Evolutionary conservation across 1,284 basidiomycete species (phyloP).

Genomic region (Bondarzewia mesenterica): DNA sequence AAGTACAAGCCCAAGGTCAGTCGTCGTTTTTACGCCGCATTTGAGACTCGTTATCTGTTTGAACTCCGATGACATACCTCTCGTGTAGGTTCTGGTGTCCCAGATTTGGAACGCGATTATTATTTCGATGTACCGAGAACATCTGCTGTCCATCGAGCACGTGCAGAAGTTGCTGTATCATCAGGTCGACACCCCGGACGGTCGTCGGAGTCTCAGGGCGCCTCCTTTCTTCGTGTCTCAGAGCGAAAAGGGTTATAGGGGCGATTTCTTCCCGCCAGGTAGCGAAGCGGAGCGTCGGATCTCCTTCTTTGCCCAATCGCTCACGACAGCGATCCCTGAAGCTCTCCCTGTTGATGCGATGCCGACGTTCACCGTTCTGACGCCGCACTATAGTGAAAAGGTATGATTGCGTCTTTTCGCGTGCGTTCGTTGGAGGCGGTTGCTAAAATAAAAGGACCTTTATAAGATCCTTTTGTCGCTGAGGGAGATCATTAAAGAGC

Average conservation of each 20-base stretch:
- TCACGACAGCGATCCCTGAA: conserved; percentile 85
- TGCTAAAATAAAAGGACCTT: no score
- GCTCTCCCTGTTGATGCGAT: conserved; percentile 91
- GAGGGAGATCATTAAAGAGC: conserved; percentile 93
- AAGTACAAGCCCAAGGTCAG: conserved; percentile 94
- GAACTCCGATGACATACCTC: not conserved
- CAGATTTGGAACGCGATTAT: conserved; percentile 99
- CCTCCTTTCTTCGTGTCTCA: conserved; percentile 95
- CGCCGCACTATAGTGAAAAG: conserved; percentile 96
- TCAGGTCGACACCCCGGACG: conserved; percentile 83
- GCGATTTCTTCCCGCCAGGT: conserved; percentile 89
- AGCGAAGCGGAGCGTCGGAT: conserved; percentile 93
- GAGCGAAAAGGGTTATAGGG: conserved; percentile 74
- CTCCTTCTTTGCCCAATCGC: conserved; percentile 93
- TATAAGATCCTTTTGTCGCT: conserved; percentile 84
- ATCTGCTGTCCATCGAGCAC: conserved; percentile 91
- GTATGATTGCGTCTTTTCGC: conserved; percentile 26
- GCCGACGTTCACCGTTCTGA: conserved; percentile 95
- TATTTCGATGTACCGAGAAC: conserved; percentile 99
- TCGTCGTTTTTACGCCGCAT: conserved; percentile 6
- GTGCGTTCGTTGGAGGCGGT: not conserved
- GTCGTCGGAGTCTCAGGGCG: conserved; percentile 81
- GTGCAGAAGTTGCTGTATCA: conserved; percentile 93
- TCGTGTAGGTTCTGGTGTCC: conserved; percentile 79
- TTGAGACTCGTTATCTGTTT: not conserved